Conservation (phyloP, 805 yeast species). For the Monosporozyma aerobia region DNA sequence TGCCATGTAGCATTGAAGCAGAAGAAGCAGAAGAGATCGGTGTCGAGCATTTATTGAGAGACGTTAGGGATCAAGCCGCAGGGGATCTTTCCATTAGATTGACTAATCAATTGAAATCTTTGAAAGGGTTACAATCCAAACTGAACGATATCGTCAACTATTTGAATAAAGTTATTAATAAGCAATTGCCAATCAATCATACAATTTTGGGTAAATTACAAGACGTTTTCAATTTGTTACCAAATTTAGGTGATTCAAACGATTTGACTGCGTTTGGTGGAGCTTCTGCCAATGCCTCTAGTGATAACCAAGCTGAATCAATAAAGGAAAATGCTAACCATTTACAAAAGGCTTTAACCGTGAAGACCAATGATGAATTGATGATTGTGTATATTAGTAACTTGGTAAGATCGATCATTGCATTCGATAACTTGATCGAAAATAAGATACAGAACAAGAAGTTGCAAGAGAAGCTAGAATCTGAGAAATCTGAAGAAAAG, state of each 20-base stretch:
- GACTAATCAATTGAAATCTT: conserved; percentile 80
- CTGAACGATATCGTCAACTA: conserved; percentile 70
- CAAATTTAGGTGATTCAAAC: conserved; percentile 46
- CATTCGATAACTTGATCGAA: conserved; percentile 93
- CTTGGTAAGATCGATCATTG: conserved; percentile 85
- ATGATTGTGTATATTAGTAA: conserved; percentile 89
- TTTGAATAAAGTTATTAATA: conserved; percentile 60
- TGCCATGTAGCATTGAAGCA: conserved; percentile 88
- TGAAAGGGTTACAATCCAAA: conserved; percentile 76
- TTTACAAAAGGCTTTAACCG: conserved; percentile 71
- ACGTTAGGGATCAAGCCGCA: conserved; percentile 92
- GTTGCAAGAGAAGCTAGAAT: conserved; percentile 24
- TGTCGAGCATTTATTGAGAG: conserved; percentile 90
- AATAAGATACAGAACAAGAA: conserved; percentile 82
- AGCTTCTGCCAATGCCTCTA: conserved; percentile 4
- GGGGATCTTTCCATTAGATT: conserved; percentile 81
- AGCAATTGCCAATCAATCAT: conserved; percentile 79
- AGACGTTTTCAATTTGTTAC: conserved; percentile 87
- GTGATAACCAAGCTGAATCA: conserved; percentile 20
- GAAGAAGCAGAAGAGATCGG: conserved; percentile 99
- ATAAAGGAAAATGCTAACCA: conserved; percentile 30
- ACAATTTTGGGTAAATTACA: conserved; percentile 85
- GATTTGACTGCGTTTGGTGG: conserved; percentile 7
- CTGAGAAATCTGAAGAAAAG: neutral
- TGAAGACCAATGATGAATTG: conserved; percentile 90